Base-by-base conservation (phyloP, 345 rosid genomes). In the Turritis glabra region DNA sequence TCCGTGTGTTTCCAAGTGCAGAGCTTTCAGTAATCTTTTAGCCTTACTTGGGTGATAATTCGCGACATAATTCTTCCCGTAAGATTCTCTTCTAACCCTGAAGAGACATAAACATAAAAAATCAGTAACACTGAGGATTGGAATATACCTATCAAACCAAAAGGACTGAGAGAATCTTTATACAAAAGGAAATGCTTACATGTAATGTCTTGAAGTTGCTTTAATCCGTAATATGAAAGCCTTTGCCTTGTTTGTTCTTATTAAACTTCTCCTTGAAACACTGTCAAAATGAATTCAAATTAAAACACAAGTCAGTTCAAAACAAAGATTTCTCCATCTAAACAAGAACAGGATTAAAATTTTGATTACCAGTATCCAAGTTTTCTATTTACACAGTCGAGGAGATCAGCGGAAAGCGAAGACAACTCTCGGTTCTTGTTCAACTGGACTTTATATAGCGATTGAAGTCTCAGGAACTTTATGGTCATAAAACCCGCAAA, bases 361-460 rank as follows among this genome's bases (percentile, higher is more conserved):
- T 17, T 33, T 13, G 5, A n/a, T 46, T 81, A 95, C 99, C 90
- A 79, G 60, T 79, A 84, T 53, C 90, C 84, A 71, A 83, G 58
- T 84, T 92, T 95, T 79, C 90, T 79, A 77, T 80, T 86, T 43
- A 67, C 64, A 72, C 85, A 79, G 66, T 67, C 65, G 7, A 71
- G 47, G 37, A 55, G 54, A 71, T 61, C 40, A 17, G 69, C 35
- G 37, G 75, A 23, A 23, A 79, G 48, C 67, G 78, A 23, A 44
- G 79, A 69, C 4, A 76, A 58, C 55, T 66, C 74, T 58, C 70
- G 78, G 46, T 77, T 78, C 77, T 81, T 81, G 71, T 86, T 86
- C 35, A 84, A 75, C 77, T 87, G 90, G 82, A 85, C 77, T 74
- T 83, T 82, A 58, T 82, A 82, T 32, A 81, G 87, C 75, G 85